phyloP scores from a whole-genome alignment of 805 yeast species.

The Peterozyma toletana region DNA sequence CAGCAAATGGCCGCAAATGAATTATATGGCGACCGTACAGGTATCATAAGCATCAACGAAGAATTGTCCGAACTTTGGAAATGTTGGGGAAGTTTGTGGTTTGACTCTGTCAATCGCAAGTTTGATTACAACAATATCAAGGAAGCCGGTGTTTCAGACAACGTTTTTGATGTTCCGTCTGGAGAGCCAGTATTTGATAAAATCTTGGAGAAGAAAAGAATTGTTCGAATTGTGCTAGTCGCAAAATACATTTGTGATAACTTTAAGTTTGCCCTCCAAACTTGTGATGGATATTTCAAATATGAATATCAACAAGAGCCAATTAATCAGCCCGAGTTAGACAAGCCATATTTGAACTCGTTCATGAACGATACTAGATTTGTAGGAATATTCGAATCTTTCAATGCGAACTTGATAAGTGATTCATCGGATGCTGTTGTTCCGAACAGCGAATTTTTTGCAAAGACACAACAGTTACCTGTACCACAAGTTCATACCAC shows the following conservation, averaged over 20 bases:
- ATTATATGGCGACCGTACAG: not conserved
- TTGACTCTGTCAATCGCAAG: slow-evolving; percentile 50
- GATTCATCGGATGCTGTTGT: not conserved
- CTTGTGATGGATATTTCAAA: slow-evolving; percentile 37
- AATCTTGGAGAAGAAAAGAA: slow-evolving; percentile 42
- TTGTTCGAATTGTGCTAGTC: slow-evolving; percentile 41
- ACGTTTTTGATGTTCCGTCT: slow-evolving; percentile 57
- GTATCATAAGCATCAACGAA: slow-evolving; percentile 28
- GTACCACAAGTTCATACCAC: not conserved
- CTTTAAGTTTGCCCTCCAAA: slow-evolving; percentile 41
- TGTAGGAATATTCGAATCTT: slow-evolving; percentile 27
- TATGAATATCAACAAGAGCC: slow-evolving; percentile 17
- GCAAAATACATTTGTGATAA: slow-evolving; percentile 44
- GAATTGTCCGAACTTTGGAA: slow-evolving; percentile 73
- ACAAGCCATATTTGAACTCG: not conserved
- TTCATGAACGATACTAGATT: slow-evolving; percentile 30
- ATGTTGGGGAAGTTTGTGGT: slow-evolving; percentile 83
- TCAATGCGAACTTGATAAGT: slow-evolving; percentile 12
- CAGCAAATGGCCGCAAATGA: slow-evolving; percentile 3
- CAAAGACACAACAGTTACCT: not conserved
- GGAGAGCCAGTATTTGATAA: slow-evolving; percentile 48
- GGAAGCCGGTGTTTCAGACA: slow-evolving; percentile 51
- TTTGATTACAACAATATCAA: slow-evolving; percentile 40
- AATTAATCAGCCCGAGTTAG: not conserved
- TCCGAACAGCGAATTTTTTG: not conserved